Conservation (phyloP, 352 stramenopile genomes). For the Globisporangium cederbergense region DNA sequence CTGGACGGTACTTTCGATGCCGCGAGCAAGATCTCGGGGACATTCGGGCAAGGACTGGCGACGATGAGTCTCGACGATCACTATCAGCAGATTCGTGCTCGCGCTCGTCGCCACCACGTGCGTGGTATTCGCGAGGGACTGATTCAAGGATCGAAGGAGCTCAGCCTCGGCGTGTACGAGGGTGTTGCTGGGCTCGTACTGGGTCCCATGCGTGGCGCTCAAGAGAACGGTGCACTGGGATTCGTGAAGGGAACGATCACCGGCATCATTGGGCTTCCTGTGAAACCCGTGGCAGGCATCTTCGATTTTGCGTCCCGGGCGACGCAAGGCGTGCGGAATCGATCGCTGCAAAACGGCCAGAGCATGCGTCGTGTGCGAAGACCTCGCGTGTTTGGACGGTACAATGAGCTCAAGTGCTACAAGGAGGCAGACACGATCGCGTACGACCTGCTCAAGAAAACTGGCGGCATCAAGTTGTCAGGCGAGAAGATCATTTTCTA, state of each 20-base stretch:
- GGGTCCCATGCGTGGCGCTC: slow-evolving; percentile 76
- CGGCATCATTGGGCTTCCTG: slow-evolving; percentile 80
- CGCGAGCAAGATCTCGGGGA: slow-evolving; percentile 86
- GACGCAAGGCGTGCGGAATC: slow-evolving; percentile 81
- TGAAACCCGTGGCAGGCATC: slow-evolving; percentile 85
- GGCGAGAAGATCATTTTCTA: slow-evolving; percentile 89
- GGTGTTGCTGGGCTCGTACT: slow-evolving; percentile 79
- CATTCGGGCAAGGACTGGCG: slow-evolving; percentile 83
- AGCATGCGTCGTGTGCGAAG: slow-evolving; percentile 75
- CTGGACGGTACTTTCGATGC: slow-evolving; percentile 86
- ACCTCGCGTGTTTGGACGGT: slow-evolving; percentile 84
- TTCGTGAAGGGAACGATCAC: slow-evolving; percentile 86
- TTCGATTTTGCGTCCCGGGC: slow-evolving; percentile 89
- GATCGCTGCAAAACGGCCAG: slow-evolving; percentile 75
- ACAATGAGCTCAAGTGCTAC: slow-evolving; percentile 88
- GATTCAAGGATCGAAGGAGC: slow-evolving; percentile 79
- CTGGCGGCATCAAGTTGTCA: slow-evolving; percentile 57
- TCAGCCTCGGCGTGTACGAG: slow-evolving; percentile 83
- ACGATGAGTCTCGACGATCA: slow-evolving; percentile 86
- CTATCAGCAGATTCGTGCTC: slow-evolving; percentile 83
- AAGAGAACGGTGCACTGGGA: slow-evolving; percentile 74
- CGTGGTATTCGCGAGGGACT: slow-evolving; percentile 76
- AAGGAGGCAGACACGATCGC: slow-evolving; percentile 86
- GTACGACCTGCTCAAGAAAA: slow-evolving; percentile 80
- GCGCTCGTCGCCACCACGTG: slow-evolving; percentile 73